Evolutionary conservation across 306 rosid genomes (phyloP).

Genomic region (Dicorynia guianensis): DNA sequence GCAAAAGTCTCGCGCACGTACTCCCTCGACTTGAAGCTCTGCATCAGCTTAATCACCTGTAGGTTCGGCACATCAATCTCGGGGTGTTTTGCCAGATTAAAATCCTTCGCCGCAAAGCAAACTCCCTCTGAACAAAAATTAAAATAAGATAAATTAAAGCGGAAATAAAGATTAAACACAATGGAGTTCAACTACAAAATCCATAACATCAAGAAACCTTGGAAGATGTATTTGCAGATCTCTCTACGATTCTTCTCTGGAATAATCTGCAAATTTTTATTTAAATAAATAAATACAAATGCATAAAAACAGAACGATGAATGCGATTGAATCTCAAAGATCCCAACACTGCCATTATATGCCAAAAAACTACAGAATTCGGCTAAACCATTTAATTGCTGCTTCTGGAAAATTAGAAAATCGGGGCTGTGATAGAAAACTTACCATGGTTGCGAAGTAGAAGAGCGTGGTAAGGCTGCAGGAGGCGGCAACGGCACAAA

Average conservation of each 20-base stretch:
- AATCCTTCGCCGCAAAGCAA: slow-evolving; percentile 80
- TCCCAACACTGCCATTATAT: too few species aligned
- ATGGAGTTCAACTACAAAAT: too few species aligned
- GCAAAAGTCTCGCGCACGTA: slow-evolving; percentile 88
- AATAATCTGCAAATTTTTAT: slow-evolving; percentile 54
- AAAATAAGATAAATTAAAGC: not conserved
- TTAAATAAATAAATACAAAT: not conserved
- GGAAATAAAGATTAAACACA: not conserved
- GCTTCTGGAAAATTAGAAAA: too few species aligned
- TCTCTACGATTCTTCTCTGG: slow-evolving; percentile 74
- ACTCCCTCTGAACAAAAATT: slow-evolving; percentile 58
- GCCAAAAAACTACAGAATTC: too few species aligned
- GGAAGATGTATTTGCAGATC: slow-evolving; percentile 77
- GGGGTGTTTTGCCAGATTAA: slow-evolving; percentile 76
- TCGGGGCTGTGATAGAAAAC: too few species aligned
- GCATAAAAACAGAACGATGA: not conserved
- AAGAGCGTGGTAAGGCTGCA: too few species aligned
- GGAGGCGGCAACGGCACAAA: too few species aligned
- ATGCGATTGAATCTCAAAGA: not conserved
- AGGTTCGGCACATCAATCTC: slow-evolving; percentile 90
- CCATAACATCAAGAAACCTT: slow-evolving; percentile 41
- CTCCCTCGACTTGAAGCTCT: slow-evolving; percentile 89
- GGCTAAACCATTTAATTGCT: too few species aligned
- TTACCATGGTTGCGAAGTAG: too few species aligned
- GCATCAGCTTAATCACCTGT: slow-evolving; percentile 92